phyloP scores from a whole-genome alignment of 768 basidiomycete genomes.

The Botryobasidium botryosum region DNA sequence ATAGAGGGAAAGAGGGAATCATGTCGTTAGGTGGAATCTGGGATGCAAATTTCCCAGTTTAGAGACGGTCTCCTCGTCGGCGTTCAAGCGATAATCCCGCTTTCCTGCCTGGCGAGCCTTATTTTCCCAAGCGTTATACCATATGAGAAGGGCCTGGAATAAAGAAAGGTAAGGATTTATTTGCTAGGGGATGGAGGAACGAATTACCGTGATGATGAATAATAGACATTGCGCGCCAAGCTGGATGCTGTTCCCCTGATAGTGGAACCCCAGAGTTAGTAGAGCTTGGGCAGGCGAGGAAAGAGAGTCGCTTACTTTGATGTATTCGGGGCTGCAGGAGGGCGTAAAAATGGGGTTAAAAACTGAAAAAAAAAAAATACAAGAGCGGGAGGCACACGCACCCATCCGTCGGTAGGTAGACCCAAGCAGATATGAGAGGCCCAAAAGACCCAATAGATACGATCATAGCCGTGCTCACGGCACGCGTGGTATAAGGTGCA shows the following conservation, averaged over 20 bases:
- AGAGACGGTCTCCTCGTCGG: conserved; percentile 11
- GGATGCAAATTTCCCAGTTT: conserved; percentile 16
- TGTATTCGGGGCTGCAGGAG: conserved; percentile 4
- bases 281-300: background rate
- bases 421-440: conserved; percentile 6
- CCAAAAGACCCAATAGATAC: conserved; percentile 6
- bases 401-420: conserved; percentile 5
- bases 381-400: background rate
- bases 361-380: too few relatives aligned
- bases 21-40: conserved; percentile 15
- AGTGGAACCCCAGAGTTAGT: background rate
- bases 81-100: conserved; percentile 16
- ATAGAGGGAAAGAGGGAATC: too few relatives aligned
- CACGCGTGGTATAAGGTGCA: conserved; percentile 7
- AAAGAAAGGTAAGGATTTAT: background rate
- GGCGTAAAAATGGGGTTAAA: background rate
- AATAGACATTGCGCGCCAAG: conserved; percentile 2
- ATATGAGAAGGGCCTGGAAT: conserved; percentile 6
- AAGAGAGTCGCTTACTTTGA: conserved; percentile 2
- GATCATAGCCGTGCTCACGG: conserved; percentile 8
- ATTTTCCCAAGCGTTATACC: conserved; percentile 17
- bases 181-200: background rate
- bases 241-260: conserved; percentile 8
- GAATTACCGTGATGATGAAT: conserved; percentile 1
- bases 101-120: conserved; percentile 12